Base-by-base conservation (phyloP, 345 rosid genomes). In the Litchi chinensis region DNA sequence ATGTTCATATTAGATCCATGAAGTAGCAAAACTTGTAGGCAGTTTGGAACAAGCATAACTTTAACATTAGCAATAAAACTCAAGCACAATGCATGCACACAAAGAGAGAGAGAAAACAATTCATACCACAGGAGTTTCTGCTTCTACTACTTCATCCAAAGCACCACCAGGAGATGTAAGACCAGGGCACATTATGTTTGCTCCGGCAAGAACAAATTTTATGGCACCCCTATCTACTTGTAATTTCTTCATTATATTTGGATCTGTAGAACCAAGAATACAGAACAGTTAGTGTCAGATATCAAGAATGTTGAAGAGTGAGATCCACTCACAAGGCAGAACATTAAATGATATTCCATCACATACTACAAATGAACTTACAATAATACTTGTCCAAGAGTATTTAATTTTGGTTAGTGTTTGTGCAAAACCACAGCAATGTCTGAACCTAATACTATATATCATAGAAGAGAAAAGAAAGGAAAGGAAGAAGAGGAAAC, bases 181-280 rank as follows among this genome's bases (percentile, higher is more conserved):
- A 81, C 99, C 99, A 86, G 98, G 98, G 71, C 99, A 94, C 98
- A 94, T 97, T 81, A 97, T 94, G 88, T 97, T 97, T 81, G 98
- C 99, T 82, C 99, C 98, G 84, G 99, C 82, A 76, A 97, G 92
- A 43, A 97, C 98, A 86, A 92, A 94, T 85, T 80, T 97, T 78
- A 97, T 94, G 8, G 99, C 99, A 74, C 98, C 99, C 72, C 99
- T 90, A 79, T 94, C 99, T 50, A 97, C 99, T 85, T 93, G 98
- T 72, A 97, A 83, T 83, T 93, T 93, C 83, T 91, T 91, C 98
- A 97, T 97, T 85, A 97, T 92, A 69, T 88, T 86, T 44, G 99
- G 99, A 90, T 90, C 95, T 91, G 90, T 67, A 67, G 79, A 63
- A 37, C 41, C 52, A 83, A 86, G 28, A 64, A 65, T 65, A 69